Evolutionary conservation across 768 basidiomycete genomes (phyloP), one percentile per base, ranked within the genome.

Genomic region (Calocera cornea): DNA sequence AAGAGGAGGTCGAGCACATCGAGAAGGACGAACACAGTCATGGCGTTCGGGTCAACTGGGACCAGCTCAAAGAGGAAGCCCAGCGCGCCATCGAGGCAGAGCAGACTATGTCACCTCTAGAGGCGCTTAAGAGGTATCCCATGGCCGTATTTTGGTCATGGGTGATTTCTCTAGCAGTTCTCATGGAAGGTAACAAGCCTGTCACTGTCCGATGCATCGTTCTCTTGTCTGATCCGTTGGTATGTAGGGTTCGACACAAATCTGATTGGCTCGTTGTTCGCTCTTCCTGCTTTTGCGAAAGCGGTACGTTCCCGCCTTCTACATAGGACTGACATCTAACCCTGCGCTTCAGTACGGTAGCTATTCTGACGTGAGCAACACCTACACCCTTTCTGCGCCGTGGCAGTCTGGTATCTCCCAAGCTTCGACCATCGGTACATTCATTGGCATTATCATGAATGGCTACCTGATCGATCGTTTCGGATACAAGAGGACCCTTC

Each of bases 361-460:
- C 19, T 47, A 47, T 19, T 47, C 44, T 5, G 44, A 47, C 44
- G 44, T 47, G 8, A 47, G 44, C 54, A 60, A 60, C 5, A 29
- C 67, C 0, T 78, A 76, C 66, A 70, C 73, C 24, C 70, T 79
- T n/a, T 73, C 77, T 0, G 74, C 78, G 0, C 64, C 70, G 29
- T 78, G 77, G 78, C 78, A 78, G 64, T 70, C 76, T 17, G 78
- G 76, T 65, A 68, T 79, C 34, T 71, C 71, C 16, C 76, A 77
- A 69, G 77, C 74, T 2, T 71, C 67, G 24, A 65, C 68, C 27
- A 34, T 67, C 41, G 71, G 72, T 1, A 60, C 54, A 16, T 69
- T 72, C 44, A 17, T 71, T 2, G 72, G 72, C 64, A 65, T 72
- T 34, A 50, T 68, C 33, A 11, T 64, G n/a, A 67, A 67, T 36